phyloP scores from a whole-genome alignment of 805 yeast genomes.

The Candida pini region DNA sequence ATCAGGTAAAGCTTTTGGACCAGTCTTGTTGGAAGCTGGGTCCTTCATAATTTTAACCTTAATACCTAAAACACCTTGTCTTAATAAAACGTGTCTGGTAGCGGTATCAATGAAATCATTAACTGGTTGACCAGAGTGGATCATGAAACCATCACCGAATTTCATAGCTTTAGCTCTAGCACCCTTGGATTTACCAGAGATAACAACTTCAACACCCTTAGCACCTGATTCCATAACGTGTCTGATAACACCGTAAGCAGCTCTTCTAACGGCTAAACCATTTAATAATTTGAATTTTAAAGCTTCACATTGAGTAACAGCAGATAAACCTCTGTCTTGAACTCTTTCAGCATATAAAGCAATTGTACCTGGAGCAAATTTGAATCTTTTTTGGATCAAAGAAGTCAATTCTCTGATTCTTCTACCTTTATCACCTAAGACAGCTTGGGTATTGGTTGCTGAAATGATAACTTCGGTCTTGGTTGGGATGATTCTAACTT shows the following conservation, averaged over 20 bases:
- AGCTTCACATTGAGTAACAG: conserved; percentile 99
- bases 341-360: conserved; percentile 98
- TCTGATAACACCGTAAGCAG: conserved; percentile 99
- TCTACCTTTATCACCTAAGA: conserved; percentile 99
- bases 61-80: conserved; percentile 99
- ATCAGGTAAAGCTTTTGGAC: conserved; percentile 94
- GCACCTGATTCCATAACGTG: conserved; percentile 99
- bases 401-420: conserved; percentile 98
- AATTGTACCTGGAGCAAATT: conserved; percentile 87
- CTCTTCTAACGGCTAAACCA: conserved; percentile 99
- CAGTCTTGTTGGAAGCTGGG: conserved; percentile 79
- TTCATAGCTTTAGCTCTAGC: conserved; percentile 99
- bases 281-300: conserved; percentile 94
- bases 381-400: conserved; percentile 98
- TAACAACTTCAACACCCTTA: conserved; percentile 99
- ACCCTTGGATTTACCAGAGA: conserved; percentile 99
- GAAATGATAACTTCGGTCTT: conserved; percentile 98
- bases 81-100: conserved; percentile 98
- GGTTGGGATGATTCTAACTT: conserved; percentile 97
- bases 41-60: conserved; percentile 99
- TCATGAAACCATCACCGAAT: conserved; percentile 99
- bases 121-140: conserved; percentile 99
- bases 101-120: conserved; percentile 97
- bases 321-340: conserved; percentile 98
- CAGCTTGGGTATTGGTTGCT: conserved; percentile 98